Base-by-base conservation (phyloP, 441 rosid species). In the Theobroma grandiflorum region DNA sequence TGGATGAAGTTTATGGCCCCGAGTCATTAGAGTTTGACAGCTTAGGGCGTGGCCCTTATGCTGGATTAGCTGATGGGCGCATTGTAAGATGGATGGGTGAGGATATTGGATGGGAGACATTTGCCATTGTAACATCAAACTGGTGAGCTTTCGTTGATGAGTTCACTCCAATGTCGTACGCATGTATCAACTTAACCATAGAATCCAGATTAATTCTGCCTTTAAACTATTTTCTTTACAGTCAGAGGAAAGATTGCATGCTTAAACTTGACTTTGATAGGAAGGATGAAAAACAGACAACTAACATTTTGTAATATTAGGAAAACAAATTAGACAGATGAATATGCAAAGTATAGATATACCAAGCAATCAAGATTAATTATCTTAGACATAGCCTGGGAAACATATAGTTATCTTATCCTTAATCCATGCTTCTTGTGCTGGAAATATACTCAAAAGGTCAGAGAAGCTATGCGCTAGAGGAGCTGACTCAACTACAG, bases 81-180 rank as follows among this genome's bases (percentile, higher is more conserved):
- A 78, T 96, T 33, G 98, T 96, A 53, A 86, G 99, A 80, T 96
- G 99, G 99, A 91, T 95, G 98, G 99, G 99, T 8, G 91, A 92
- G 64, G 81, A 77, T 52, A 26, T 82, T 15, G 98, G 99, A 40
- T 95, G 99, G 99, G 96, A 95, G 81, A 97, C 98, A 33, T 95
- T 97, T 77, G 97, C 98, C 4, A 67, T 86, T 59, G 96, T 89
- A 42, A 87, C 98, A 47, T 59, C 93, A 62, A 92, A 87, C 70
- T 96, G 99, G 97, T 95, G 79, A 89, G 91, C 71, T 75, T 75
- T 20, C 4, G 3, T 9, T 18, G 43, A 40, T 55, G 16, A 14
- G 20, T 26, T 35, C 26, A 40, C 14, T 74, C 6, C n/a, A 26
- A 9, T 50, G 2, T 75, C 40, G 35, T 9, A 22, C 12, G 0